Evolutionary conservation across 129 eudicot species (phyloP).

Genomic region (Chrysanthemum lavandulifolium): DNA sequence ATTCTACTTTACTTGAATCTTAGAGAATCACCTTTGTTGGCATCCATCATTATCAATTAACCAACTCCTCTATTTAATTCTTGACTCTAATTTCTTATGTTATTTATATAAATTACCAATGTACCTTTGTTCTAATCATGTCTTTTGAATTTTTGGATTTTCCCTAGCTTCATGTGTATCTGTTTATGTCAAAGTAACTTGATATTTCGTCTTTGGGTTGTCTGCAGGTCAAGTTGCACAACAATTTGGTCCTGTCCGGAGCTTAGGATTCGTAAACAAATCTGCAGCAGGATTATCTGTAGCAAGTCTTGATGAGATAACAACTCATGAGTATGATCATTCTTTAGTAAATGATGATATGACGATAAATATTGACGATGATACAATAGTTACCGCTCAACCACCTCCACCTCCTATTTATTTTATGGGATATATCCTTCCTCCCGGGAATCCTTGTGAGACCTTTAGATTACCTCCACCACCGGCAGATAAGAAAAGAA

Average conservation of each 20-base stretch:
- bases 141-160: too few relatives aligned
- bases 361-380: constrained; percentile 10
- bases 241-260: constrained; percentile 33
- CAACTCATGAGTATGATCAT: constrained; percentile 16
- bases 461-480: constrained; percentile 79
- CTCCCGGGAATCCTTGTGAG: constrained; percentile 91
- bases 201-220: background rate
- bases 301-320: constrained; percentile 24
- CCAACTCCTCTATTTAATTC: too few relatives aligned
- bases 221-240: constrained; percentile 63
- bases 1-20: too few relatives aligned
- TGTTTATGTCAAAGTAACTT: too few relatives aligned
- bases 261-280: constrained; percentile 36
- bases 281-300: constrained; percentile 21
- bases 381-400: constrained; percentile 18
- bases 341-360: constrained; percentile 16
- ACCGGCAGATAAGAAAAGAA: constrained; percentile 81
- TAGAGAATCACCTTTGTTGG: too few relatives aligned
- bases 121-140: too few relatives aligned
- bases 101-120: too few relatives aligned
- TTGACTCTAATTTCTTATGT: too few relatives aligned
- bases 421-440: constrained; percentile 73
- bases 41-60: too few relatives aligned
- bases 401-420: constrained; percentile 48
- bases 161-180: too few relatives aligned